phyloP scores from a whole-genome alignment of 495 filamentous ascomycete genomes.

The Penicillium manginii region DNA sequence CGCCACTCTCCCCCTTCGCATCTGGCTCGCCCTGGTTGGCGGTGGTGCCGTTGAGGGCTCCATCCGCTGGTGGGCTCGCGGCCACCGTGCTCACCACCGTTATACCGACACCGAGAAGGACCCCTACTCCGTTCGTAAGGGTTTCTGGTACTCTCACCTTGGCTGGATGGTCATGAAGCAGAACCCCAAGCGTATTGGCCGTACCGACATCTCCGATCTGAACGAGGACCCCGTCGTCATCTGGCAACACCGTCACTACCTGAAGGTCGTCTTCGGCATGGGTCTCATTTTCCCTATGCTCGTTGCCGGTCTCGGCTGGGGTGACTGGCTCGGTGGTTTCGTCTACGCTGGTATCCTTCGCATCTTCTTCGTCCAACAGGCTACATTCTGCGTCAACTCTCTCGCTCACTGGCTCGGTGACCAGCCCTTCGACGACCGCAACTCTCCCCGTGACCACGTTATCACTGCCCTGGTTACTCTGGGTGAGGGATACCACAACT shows the following conservation, averaged over 20 bases:
- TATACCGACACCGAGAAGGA: slow-evolving; percentile 99
- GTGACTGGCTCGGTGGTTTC: slow-evolving; percentile 88
- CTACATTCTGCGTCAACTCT: slow-evolving; percentile 99
- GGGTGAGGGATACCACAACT: slow-evolving; percentile 98
- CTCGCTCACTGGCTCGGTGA: slow-evolving; percentile 99
- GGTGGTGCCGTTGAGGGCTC: slow-evolving; percentile 96
- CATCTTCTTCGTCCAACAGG: slow-evolving; percentile 98
- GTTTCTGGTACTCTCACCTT: slow-evolving; percentile 92
- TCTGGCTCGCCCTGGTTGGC: slow-evolving; percentile 90
- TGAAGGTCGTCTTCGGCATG: slow-evolving; percentile 88
- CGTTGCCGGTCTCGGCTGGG: slow-evolving; percentile 85
- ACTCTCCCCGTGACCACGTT: slow-evolving; percentile 95
- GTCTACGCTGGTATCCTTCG: slow-evolving; percentile 94
- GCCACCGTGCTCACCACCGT: slow-evolving; percentile 96
- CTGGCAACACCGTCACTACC: slow-evolving; percentile 93
- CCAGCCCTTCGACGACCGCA: slow-evolving; percentile 98
- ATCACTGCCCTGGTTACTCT: slow-evolving; percentile 95
- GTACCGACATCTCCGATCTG: slow-evolving; percentile 94
- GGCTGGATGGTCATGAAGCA: slow-evolving; percentile 95
- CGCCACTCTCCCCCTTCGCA: slow-evolving; percentile 81
- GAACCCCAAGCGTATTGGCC: slow-evolving; percentile 90
- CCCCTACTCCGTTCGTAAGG: slow-evolving; percentile 98
- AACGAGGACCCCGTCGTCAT: slow-evolving; percentile 94
- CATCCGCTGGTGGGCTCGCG: slow-evolving; percentile 95
- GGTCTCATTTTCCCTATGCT: slow-evolving; percentile 81